These are phyloP conservation scores for Phytophthora multivora DNA, from an alignment of 352 stramenopile genomes.

Conservation along the genomic window DNA sequence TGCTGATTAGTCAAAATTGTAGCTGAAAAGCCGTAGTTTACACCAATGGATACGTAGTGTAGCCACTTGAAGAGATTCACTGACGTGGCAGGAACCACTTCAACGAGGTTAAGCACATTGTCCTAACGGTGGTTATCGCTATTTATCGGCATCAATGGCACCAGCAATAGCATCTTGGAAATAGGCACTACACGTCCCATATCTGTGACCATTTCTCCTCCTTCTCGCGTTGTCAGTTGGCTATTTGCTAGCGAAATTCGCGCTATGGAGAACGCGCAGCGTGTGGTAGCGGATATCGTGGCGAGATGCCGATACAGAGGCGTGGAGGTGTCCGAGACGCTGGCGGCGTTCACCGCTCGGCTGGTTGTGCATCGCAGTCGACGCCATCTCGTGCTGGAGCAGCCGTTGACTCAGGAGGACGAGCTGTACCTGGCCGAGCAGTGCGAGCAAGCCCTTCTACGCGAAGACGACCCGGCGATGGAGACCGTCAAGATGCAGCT, in stretches of 20 bases:
- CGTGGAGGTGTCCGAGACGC: constrained; percentile 86
- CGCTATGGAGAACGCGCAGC: constrained; percentile 73
- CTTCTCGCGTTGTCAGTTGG: constrained; percentile 8
- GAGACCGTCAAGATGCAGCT: constrained; percentile 97
- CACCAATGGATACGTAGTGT: constrained; percentile 12
- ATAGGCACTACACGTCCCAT: constrained; percentile 11
- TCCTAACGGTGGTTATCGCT: too few species aligned
- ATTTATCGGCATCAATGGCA: too few species aligned
- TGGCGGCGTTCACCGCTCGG: constrained; percentile 85
- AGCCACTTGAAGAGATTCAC: constrained; percentile 11
- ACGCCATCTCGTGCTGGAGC: constrained; percentile 72
- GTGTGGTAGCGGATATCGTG: constrained; percentile 74
- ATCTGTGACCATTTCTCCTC: neutral
- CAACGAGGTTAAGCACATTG: constrained; percentile 13
- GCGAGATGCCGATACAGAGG: constrained; percentile 73
- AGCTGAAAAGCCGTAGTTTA: neutral
- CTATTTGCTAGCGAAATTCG: constrained; percentile 14
- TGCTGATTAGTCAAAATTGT: constrained; percentile 14
- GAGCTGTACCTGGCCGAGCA: constrained; percentile 78
- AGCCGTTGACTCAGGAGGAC: constrained; percentile 70
- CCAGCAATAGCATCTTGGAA: too few species aligned
- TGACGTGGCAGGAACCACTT: constrained; percentile 20
- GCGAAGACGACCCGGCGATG: constrained; percentile 80
- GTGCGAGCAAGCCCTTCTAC: constrained; percentile 76
- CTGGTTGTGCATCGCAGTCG: constrained; percentile 76